phyloP scores from a whole-genome alignment of 2,329 filamentous ascomycete species.

The Pseudocercospora crystallina region DNA sequence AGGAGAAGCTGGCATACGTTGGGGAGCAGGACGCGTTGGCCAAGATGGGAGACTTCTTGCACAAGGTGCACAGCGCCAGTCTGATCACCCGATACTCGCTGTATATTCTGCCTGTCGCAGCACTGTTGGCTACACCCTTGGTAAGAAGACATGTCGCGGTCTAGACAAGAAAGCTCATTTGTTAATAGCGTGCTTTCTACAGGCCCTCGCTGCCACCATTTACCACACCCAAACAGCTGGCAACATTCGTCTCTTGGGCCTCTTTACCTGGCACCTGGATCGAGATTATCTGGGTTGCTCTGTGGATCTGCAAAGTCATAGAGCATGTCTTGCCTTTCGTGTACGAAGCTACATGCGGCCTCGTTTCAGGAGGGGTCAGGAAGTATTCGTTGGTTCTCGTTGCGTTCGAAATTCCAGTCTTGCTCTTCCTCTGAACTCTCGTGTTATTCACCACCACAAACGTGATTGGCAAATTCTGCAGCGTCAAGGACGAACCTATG shows the following conservation, averaged over 20 bases:
- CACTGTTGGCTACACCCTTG: constrained; percentile 63
- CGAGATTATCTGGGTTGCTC: constrained; percentile 64
- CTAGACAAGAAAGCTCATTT: not conserved
- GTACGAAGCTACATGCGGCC: constrained; percentile 69
- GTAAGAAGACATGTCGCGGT: constrained; percentile 39
- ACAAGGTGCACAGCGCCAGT: constrained; percentile 63
- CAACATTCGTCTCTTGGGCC: constrained; percentile 52
- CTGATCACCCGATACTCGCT: constrained; percentile 66
- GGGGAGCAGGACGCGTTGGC: constrained; percentile 59
- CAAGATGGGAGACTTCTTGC: constrained; percentile 65
- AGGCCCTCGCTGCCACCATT: constrained; percentile 40
- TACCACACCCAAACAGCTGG: constrained; percentile 31
- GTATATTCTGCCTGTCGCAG: constrained; percentile 64
- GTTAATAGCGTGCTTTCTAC: not conserved
- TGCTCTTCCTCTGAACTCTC: constrained; percentile 68
- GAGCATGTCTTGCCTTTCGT: constrained; percentile 60
- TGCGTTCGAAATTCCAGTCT: constrained; percentile 65
- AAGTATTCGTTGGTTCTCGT: constrained; percentile 68
- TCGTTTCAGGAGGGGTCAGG: constrained; percentile 67
- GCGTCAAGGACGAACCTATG: constrained; percentile 2
- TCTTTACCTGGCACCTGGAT: constrained; percentile 73
- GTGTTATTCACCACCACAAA: constrained; percentile 63
- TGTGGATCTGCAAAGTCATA: constrained; percentile 67
- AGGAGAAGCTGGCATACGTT: constrained; percentile 13
- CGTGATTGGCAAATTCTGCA: constrained; percentile 24